Conservation (phyloP, 2,329 filamentous ascomycete species). For the Penicillium sp. region DNA sequence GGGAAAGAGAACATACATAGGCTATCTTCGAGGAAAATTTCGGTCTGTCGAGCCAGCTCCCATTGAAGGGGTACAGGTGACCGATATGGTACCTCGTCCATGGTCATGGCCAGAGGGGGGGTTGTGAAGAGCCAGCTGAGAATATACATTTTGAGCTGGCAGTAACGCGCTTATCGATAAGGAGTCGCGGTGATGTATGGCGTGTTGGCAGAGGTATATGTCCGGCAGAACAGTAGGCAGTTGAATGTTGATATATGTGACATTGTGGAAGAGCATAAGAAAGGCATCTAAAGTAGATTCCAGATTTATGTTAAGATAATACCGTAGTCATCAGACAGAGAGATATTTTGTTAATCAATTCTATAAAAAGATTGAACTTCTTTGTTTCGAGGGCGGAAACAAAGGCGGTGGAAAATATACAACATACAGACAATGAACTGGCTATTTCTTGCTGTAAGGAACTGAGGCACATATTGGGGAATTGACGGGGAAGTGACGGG, state of each 20-base stretch:
- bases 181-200: neutral
- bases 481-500: too few relatives aligned
- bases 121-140: neutral
- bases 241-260: neutral
- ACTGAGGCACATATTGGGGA: neutral
- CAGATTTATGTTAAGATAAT: neutral
- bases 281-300: neutral
- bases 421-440: neutral
- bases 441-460: neutral
- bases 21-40: conserved; percentile 69
- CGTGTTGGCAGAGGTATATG: neutral
- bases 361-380: neutral
- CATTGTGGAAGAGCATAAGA: neutral
- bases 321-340: neutral
- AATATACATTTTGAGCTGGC: neutral
- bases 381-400: neutral
- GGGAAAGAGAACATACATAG: conserved; percentile 53
- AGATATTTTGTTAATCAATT: neutral
- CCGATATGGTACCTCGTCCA: conserved; percentile 46
- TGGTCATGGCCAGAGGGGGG: conserved; percentile 16
- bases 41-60: conserved; percentile 64
- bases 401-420: conserved; percentile 1
- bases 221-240: neutral
- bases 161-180: conserved; percentile 25
- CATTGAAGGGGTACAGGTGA: conserved; percentile 57